Base-by-base conservation (phyloP, 192 early-diverging fungal species). In the Podila verticillata region DNA sequence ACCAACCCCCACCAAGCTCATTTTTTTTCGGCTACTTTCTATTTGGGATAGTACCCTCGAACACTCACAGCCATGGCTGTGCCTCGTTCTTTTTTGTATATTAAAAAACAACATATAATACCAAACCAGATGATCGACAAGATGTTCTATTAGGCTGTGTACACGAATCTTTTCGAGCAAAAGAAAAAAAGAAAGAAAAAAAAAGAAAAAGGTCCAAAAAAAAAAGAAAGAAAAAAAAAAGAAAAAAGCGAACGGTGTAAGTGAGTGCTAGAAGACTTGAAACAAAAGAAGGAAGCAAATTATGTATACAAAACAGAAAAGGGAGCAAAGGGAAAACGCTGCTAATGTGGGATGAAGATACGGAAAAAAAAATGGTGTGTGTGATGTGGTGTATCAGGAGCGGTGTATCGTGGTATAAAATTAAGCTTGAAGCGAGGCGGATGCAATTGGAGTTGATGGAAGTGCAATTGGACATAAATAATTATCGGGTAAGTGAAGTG, bases 221-320 rank as follows among this genome's bases (percentile, higher is more conserved):
- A 29, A 58, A 8, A 29, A n/a, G 29, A 28, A 9, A 24, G 20
- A 54, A 29, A 29, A 51, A 29, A 66, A 66, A 26, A 57, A 26
- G 12, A 66, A 32, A 57, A 44, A 12, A 44, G 35, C 17, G 39
- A 65, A 54, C 19, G 28, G 6, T 54, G 22, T 29, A 1, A 48
- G 61, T 39, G 28, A 44, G 39, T 15, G 39, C n/a, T 44, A 44
- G 39, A 15, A 34, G n/a, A 44, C 39, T 44, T 15, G 24, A 61
- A 32, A 61, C 48, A 69, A 28, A 19, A 48, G n/a, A 48, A 69
- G 47, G n/a, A n/a, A n/a, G 22, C 24, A 70, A 44, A 20, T 13
- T 24, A 35, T 20, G 36, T n/a, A 26, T 35, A 19, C 20, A 63
- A 63, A 26, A 63, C 29, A 60, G 17, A 20, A 60, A 60, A 28